Conservation (phyloP, 208 protist genomes). For the Phytomonas sp. region DNA sequence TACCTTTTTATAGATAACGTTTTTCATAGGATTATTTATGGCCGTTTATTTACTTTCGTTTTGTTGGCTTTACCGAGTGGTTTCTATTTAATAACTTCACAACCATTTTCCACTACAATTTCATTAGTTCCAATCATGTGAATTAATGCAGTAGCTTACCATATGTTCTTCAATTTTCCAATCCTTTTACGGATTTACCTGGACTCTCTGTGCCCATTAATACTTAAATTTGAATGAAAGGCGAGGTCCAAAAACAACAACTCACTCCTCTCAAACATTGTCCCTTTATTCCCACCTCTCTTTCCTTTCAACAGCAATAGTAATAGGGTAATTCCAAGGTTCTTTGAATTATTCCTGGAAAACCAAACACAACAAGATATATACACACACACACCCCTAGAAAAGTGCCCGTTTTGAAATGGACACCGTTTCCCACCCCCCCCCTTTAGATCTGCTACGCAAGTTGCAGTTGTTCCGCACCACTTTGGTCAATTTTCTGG, state of each 20-base stretch:
- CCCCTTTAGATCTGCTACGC: slow-evolving; percentile 58
- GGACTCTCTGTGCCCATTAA: not conserved
- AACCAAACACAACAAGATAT: not conserved
- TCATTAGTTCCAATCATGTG: not conserved
- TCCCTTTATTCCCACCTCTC: not conserved
- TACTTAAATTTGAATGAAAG: not conserved
- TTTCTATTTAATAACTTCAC: not conserved
- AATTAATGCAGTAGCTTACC: not conserved
- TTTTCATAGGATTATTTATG: not conserved
- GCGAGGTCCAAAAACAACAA: not conserved
- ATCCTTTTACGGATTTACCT: not conserved
- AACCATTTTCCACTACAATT: not conserved
- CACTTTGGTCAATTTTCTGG: slow-evolving; percentile 76
- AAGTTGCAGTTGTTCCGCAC: slow-evolving; percentile 85
- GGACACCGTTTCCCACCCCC: slow-evolving; percentile 26
- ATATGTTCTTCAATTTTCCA: not conserved
- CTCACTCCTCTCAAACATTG: not conserved
- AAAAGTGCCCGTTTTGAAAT: slow-evolving; percentile 6
- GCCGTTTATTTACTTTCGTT: not conserved
- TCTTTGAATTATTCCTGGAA: not conserved
- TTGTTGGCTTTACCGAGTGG: not conserved
- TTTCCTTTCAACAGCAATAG: not conserved
- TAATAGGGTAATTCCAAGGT: not conserved
- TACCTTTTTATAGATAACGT: not conserved
- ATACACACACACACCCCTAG: not conserved